Conservation (phyloP, 441 rosid genomes). For the Metrosideros polymorpha region DNA sequence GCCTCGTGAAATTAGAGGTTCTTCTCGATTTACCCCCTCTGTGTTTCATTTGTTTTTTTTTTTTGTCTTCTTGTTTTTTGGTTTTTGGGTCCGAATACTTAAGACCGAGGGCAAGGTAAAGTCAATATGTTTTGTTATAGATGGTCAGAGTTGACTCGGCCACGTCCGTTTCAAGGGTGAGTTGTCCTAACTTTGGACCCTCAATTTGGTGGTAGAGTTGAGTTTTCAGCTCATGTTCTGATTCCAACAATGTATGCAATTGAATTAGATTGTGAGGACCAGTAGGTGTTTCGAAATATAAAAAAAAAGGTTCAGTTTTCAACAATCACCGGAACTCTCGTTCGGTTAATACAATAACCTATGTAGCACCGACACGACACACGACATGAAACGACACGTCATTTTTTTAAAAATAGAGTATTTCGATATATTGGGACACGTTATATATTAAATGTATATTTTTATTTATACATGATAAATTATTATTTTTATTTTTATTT, state of each 20-base stretch:
- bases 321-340: not conserved
- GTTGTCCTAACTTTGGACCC: not conserved
- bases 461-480: no score
- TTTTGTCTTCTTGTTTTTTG: accelerated
- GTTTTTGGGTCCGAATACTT: no score
- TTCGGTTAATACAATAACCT: no score
- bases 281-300: not conserved
- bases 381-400: no score
- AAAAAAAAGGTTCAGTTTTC: not conserved
- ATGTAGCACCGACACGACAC: no score
- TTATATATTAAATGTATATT: no score
- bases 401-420: no score
- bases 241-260: not conserved
- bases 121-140: not conserved
- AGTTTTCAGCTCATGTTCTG: not conserved
- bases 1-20: not conserved
- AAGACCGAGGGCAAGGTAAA: not conserved
- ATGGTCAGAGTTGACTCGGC: not conserved
- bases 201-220: not conserved
- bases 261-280: not conserved
- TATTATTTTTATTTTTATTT: no score
- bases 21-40: not conserved
- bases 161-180: not conserved
- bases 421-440: no score
- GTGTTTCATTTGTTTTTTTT: not conserved